phyloP scores from a whole-genome alignment of 148 eudicot genomes.

The Pharnaceum exiguum region DNA sequence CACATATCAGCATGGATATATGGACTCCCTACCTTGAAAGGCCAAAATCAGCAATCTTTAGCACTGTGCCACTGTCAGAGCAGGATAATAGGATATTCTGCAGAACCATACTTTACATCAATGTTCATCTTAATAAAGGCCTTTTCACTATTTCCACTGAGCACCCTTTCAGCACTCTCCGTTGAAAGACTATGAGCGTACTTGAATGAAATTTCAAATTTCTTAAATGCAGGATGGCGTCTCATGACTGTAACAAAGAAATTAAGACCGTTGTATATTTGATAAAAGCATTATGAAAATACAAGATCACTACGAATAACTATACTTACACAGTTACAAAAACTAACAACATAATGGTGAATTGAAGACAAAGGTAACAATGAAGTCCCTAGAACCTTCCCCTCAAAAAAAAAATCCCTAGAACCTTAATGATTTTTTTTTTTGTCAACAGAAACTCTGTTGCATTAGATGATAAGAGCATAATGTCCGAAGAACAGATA shows the following conservation, averaged over 20 bases:
- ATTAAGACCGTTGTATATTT: no score
- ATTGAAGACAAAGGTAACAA: background rate
- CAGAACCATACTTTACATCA: background rate
- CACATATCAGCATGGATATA: background rate
- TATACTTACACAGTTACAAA: background rate
- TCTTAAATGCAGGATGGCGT: no score
- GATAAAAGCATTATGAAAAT: no score
- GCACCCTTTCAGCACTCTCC: background rate
- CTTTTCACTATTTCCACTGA: background rate
- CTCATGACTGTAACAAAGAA: no score
- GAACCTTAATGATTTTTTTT: no score
- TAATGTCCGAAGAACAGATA: no score
- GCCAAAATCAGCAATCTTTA: constrained; percentile 63
- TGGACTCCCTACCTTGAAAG: constrained; percentile 35
- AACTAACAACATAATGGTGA: background rate
- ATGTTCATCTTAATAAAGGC: background rate
- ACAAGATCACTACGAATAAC: no score
- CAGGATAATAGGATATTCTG: constrained; percentile 44
- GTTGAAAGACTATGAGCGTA: background rate
- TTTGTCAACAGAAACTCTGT: no score
- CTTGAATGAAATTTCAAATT: no score
- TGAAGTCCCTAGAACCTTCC: no score
- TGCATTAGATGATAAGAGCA: no score
- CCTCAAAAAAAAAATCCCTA: no score
- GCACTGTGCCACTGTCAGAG: constrained; percentile 21